Base-by-base conservation (phyloP, 164 flowering plant genomes). In the Piper betle region DNA sequence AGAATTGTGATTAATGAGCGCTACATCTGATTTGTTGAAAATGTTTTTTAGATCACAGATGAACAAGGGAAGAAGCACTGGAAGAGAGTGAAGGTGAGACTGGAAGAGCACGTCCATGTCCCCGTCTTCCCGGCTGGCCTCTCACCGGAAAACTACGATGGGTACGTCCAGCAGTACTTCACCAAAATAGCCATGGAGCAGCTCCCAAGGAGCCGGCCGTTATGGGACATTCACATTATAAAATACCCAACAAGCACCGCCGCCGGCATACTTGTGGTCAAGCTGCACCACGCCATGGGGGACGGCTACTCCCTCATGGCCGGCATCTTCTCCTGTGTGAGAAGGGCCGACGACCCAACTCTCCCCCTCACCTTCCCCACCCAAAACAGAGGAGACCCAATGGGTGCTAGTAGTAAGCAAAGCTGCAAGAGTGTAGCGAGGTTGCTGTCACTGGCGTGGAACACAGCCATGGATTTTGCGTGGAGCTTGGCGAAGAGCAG, bases 261-360 rank as follows among this genome's bases (percentile, higher is more conserved):
- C 61, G 81, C 78, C 11, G 80, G 79, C 1, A 65, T 53, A n/a
- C 0, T 81, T 1, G 59, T 86, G 2, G 67, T 86, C 63, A 86
- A 76, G 81, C 76, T 86, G 52, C 85, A 82, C 64, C 93, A 86
- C 58, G 72, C 93, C 8, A 70, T 86, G 5, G 93, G 88, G 2
- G 93, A 86, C 69, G 93, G 93, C 53, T 84, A 65, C 58, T 84
- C 88, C 15, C 71, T 86, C 33, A 80, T 86, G 83, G 82, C 82
- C 10, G 82, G 79, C 11, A 75, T 86, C 15, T 79, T 86, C 57
- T 79, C 87, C 39, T 74, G 80, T 53, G 59, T 80, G 0, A 72
- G 69, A 63, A 64, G 86, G 65, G 82, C 76, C 7, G 93, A 84
- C 16, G 59, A 82, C 37, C 84, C 87, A 65, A 72, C 80, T 33